A percentile compares a stretch with the other conserved stretches of the same genome.
Conservation (phyloP, 768 basidiomycete species). For the Suillus occidentalis region DNA sequence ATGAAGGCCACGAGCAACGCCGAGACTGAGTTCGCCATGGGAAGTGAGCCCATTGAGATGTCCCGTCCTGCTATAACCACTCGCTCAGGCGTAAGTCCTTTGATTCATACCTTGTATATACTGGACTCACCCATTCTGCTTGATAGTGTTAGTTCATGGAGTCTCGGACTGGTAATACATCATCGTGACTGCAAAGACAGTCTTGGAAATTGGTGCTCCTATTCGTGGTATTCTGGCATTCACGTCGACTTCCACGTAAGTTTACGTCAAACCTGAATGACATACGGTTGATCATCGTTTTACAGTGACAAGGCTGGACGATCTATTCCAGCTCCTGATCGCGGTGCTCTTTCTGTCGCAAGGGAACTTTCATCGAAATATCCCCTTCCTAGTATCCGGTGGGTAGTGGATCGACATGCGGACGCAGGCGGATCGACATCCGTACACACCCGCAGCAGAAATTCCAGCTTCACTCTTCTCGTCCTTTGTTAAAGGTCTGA, state of each 20-base stretch:
- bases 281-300: slow-evolving; percentile 11
- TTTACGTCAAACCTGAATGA: slow-evolving; percentile 13
- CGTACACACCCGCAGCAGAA: too few relatives aligned
- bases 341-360: slow-evolving; percentile 87
- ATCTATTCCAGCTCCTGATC: slow-evolving; percentile 94
- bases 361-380: slow-evolving; percentile 80
- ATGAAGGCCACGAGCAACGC: slow-evolving; percentile 99
- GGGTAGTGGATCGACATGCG: too few relatives aligned
- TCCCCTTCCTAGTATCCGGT: slow-evolving; percentile 71
- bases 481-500: too few relatives aligned
- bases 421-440: too few relatives aligned
- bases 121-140: slow-evolving; percentile 13
- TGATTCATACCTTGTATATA: slow-evolving; percentile 1
- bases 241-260: slow-evolving; percentile 94
- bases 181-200: slow-evolving; percentile 95
- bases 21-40: slow-evolving; percentile 97
- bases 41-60: slow-evolving; percentile 98
- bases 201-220: slow-evolving; percentile 89
- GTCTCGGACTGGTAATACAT: slow-evolving; percentile 92
- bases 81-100: slow-evolving; percentile 76
- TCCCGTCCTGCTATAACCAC: slow-evolving; percentile 96
- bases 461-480: too few relatives aligned
- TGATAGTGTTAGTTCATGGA: slow-evolving; percentile 93
- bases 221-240: slow-evolving; percentile 93
- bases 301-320: slow-evolving; percentile 96